Evolutionary conservation across 2,329 filamentous ascomycete genomes (phyloP).

Genomic region (Aspergillus pseudonomiae): DNA sequence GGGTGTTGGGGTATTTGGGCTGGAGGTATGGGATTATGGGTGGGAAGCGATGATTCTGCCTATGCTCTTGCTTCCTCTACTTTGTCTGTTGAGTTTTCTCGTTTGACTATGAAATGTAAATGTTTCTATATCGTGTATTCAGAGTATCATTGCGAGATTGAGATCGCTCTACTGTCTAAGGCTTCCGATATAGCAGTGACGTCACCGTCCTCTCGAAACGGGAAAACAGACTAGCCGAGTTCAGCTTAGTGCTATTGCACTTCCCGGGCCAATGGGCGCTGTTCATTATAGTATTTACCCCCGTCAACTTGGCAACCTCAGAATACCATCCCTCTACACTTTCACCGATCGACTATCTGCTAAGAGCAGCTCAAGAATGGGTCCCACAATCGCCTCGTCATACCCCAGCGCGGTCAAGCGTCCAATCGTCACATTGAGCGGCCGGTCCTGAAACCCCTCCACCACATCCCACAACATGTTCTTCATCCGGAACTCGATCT

Average conservation of each 20-base stretch:
- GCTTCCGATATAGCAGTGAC: too few species aligned
- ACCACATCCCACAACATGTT: slow-evolving; percentile 30
- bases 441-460: slow-evolving; percentile 11
- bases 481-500: slow-evolving; percentile 33
- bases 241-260: background rate
- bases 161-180: too few species aligned
- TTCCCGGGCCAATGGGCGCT: background rate
- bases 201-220: background rate
- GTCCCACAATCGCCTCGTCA: slow-evolving; percentile 30
- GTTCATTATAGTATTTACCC: too few species aligned
- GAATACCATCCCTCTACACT: background rate
- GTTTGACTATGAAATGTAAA: background rate
- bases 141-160: too few species aligned
- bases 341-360: slow-evolving; percentile 20
- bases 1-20: slow-evolving; percentile 11
- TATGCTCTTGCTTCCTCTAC: rapidly evolving
- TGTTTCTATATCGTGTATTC: too few species aligned
- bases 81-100: too few species aligned
- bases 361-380: slow-evolving; percentile 30
- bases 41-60: background rate
- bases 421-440: slow-evolving; percentile 23
- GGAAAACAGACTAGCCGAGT: background rate
- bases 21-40: slow-evolving; percentile 4
- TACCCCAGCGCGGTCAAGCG: slow-evolving; percentile 27
- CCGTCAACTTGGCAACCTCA: background rate